Evolutionary conservation across 352 stramenopile species (phyloP), one percentile per base, ranked within the genome.

Genomic region (Peronospora farinosa): DNA sequence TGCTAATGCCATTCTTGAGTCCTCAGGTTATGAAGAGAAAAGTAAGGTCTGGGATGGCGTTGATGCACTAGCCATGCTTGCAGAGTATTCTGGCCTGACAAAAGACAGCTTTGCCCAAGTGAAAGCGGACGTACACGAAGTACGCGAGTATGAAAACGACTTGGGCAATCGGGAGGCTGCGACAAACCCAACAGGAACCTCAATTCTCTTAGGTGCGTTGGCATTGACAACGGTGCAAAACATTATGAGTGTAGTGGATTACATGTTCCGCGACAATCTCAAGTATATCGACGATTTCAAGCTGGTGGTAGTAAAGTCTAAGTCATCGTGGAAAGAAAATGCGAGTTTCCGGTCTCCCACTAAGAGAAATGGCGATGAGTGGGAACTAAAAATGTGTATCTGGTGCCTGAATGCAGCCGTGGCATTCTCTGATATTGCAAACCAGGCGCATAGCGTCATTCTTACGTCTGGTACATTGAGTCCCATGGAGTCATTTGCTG

Each of bases 401-500:
- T 95, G 84, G 84, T 95, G 84, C 33, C 53, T 95, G 1, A 88
- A 91, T 55, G 80, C 82, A 1, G 82, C 77, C 0, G 82, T 95
- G 6, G 84, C 81, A 2, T 93, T 95, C 54, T 78, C 75, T 3
- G 84, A 95, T 46, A 68, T 95, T 15, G 63, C 78, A 16, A 72
- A 51, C 25, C 46, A 86, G 47, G 72, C 71, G 1, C 76, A 74
- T 10, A 88, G 73, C 19, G 79, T 95, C 13, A 85, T 95, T 47
- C 55, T 95, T 15, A 91, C 84, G 15, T 92, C 80, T 4, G 84
- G 84, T 10, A 95, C 84, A 11, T 53, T 95, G 23, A 90, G 78
- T 45, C 84, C 84, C 4, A 91, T 95, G 80, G 83, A 91, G 5
- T 91, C 83, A n/a, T 92, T 93, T 56, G 80, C 74, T 1, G 78